phyloP scores from a whole-genome alignment of 306 rosid species.

The Quercus suber region DNA sequence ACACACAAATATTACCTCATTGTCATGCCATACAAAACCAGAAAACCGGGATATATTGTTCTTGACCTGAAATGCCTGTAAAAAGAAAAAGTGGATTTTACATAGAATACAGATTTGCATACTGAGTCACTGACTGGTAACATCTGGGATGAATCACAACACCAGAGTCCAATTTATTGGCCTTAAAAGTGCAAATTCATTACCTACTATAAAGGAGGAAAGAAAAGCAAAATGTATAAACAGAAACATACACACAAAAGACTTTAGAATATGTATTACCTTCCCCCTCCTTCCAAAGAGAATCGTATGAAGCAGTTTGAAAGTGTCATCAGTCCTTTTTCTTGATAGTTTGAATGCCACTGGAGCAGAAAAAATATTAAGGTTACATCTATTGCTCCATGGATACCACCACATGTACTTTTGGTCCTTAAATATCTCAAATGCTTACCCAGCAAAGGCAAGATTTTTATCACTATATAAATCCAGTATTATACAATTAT shows the following conservation, averaged over 20 bases:
- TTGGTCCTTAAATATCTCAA: neutral
- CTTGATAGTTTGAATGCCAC: constrained; percentile 90
- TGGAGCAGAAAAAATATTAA: constrained; percentile 31
- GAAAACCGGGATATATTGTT: constrained; percentile 89
- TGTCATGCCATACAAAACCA: constrained; percentile 92
- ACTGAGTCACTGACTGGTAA: neutral
- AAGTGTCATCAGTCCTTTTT: constrained; percentile 73
- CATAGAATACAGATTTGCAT: constrained; percentile 15
- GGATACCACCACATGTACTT: constrained; percentile 8
- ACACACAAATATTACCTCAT: constrained; percentile 53
- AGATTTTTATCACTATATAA: neutral
- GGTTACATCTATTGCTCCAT: constrained; percentile 14
- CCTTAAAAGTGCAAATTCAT: neutral
- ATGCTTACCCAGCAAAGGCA: neutral
- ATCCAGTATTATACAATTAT: neutral
- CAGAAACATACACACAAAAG: constrained; percentile 1
- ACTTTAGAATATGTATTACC: constrained; percentile 44
- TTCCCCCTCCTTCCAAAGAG: constrained; percentile 97
- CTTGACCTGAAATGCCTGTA: constrained; percentile 86
- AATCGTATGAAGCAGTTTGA: constrained; percentile 85
- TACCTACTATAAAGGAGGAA: neutral
- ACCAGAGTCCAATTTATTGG: neutral
- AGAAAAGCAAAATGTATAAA: constrained; percentile 6
- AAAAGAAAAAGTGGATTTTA: constrained; percentile 18
- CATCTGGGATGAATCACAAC: neutral